Percentiles rank a stretch among this genome's conserved stretches.
These are phyloP conservation scores for Aphelidium insulamus DNA, from an alignment of 371 early-diverging fungal species.

Conservation along the genomic window DNA sequence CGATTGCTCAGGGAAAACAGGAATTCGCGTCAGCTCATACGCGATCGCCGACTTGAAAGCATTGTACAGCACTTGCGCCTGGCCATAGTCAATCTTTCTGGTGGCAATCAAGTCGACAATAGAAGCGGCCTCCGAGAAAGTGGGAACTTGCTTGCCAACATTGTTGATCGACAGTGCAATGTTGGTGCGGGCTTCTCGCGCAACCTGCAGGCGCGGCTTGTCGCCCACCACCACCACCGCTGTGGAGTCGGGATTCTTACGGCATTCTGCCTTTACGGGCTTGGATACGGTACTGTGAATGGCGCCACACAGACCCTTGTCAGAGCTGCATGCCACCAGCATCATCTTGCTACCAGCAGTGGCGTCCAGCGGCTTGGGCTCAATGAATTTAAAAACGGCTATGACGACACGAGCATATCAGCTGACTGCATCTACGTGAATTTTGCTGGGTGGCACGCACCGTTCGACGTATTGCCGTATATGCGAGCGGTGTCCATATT, in stretches of 20 bases:
- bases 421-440: background rate
- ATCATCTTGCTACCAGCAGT: constrained; percentile 33
- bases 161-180: constrained; percentile 65
- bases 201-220: constrained; percentile 79
- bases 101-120: constrained; percentile 52
- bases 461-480: constrained; percentile 51
- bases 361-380: constrained; percentile 31
- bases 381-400: constrained; percentile 61
- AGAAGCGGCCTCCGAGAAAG: constrained; percentile 66
- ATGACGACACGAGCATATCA: too few relatives aligned
- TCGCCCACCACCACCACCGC: constrained; percentile 61
- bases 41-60: constrained; percentile 79
- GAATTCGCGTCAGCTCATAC: constrained; percentile 53
- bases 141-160: constrained; percentile 70
- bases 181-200: constrained; percentile 44
- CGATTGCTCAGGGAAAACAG: constrained; percentile 35
- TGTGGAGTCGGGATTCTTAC: constrained; percentile 21
- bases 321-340: constrained; percentile 71
- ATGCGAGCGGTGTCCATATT: constrained; percentile 77
- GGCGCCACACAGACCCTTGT: constrained; percentile 97
- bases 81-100: constrained; percentile 33
- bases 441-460: constrained; percentile 18
- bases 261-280: constrained; percentile 40
- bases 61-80: constrained; percentile 73
- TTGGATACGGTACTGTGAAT: constrained; percentile 90